phyloP scores from a whole-genome alignment of 2,329 filamentous ascomycete genomes.

The Sporothrix pallida region DNA sequence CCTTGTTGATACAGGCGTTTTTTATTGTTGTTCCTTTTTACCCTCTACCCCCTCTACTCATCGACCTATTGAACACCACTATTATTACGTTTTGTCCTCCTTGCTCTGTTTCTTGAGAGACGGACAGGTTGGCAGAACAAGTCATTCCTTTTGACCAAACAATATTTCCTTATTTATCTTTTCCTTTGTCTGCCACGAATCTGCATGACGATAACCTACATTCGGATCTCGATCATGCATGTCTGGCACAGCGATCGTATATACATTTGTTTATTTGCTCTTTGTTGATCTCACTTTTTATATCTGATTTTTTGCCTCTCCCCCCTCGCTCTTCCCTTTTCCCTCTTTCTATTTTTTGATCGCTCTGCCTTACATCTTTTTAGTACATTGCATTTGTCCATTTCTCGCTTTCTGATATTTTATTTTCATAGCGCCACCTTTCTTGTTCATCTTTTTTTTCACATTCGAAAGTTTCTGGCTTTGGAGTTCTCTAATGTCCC shows the following conservation, averaged over 20 bases:
- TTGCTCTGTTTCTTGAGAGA: not conserved
- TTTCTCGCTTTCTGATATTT: not conserved
- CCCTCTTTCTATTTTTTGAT: conserved; percentile 19
- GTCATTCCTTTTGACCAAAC: conserved; percentile 28
- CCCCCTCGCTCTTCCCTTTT: conserved; percentile 18
- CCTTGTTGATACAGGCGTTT: conserved; percentile 15
- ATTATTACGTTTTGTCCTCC: conserved; percentile 21
- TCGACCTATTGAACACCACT: conserved; percentile 11
- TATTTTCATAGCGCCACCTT: not conserved
- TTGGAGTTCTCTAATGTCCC: conserved; percentile 24
- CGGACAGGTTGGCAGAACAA: not conserved
- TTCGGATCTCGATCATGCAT: conserved; percentile 61
- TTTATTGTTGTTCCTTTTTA: conserved; percentile 19
- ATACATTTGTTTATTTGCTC: conserved; percentile 40
- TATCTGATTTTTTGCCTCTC: conserved; percentile 18
- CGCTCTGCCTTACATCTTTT: conserved; percentile 1
- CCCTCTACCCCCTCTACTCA: not conserved
- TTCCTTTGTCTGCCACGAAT: conserved; percentile 56
- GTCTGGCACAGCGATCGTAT: conserved; percentile 66
- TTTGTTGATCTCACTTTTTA: conserved; percentile 41
- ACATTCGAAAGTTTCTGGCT: not conserved
- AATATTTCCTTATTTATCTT: conserved; percentile 45
- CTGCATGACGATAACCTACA: conserved; percentile 62
- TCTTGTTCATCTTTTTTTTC: not conserved
- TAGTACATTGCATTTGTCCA: too few species aligned